These are phyloP conservation scores for Dactylellina parvicollis DNA, from an alignment of 2,329 filamentous ascomycete species.

Conservation along the genomic window DNA sequence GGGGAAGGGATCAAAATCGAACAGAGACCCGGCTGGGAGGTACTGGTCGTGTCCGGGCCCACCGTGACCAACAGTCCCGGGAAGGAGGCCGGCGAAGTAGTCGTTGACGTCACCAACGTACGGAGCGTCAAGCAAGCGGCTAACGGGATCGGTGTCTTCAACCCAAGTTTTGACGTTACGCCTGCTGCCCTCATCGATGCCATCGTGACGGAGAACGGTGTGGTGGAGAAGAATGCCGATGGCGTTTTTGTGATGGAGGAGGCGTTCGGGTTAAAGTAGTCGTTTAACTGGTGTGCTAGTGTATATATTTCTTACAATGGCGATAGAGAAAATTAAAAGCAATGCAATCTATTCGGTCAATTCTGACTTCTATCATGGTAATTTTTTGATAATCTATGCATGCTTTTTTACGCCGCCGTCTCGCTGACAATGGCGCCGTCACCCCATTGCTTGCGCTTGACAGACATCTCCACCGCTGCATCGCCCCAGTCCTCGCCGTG, in stretches of 20 bases:
- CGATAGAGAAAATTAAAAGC: neutral
- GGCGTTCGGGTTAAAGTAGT: conserved; percentile 21
- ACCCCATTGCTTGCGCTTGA: conserved; percentile 85
- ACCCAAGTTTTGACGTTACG: conserved; percentile 96
- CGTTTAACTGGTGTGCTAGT: neutral
- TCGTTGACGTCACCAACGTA: conserved; percentile 63
- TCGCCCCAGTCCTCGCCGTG: conserved; percentile 96
- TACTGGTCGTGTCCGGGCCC: conserved; percentile 62
- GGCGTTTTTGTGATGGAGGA: conserved; percentile 39
- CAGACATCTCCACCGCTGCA: conserved; percentile 91
- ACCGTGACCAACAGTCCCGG: conserved; percentile 26
- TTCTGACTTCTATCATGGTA: neutral
- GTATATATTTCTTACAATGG: neutral
- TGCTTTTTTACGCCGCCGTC: conserved; percentile 2
- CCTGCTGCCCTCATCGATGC: conserved; percentile 88
- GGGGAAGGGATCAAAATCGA: conserved; percentile 89
- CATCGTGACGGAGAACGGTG: conserved; percentile 80
- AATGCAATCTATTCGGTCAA: neutral
- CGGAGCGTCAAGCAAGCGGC: conserved; percentile 61
- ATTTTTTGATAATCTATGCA: neutral
- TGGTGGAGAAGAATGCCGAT: conserved; percentile 48
- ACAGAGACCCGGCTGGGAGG: conserved; percentile 80
- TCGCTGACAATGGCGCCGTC: conserved; percentile 66
- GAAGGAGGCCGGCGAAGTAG: conserved; percentile 70
- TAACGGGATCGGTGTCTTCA: conserved; percentile 85